Conservation (phyloP, 192 early-diverging fungal species). For the Coemansia javaensis region DNA sequence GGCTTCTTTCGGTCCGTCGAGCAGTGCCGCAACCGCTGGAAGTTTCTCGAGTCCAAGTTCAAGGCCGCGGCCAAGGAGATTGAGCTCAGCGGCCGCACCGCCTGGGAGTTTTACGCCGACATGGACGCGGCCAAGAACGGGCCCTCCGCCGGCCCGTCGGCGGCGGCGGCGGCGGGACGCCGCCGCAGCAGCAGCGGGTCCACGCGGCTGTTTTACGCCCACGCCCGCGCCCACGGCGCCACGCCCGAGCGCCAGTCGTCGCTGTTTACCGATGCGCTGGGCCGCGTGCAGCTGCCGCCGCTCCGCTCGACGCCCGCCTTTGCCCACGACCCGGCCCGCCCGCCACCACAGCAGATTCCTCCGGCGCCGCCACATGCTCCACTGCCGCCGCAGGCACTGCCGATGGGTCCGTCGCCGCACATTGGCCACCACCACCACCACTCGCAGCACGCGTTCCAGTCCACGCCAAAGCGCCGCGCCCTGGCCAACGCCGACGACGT, state of each 20-base stretch:
- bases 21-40: constrained; percentile 52
- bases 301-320: constrained; percentile 18
- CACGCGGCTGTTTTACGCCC: no score
- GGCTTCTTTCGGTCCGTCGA: constrained; percentile 50
- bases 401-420: no score
- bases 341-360: neutral
- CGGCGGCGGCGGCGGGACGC: constrained; percentile 1
- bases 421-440: no score
- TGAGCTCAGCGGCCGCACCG: constrained; percentile 7
- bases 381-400: neutral
- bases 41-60: constrained; percentile 51
- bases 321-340: neutral
- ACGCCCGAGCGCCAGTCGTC: constrained; percentile 1
- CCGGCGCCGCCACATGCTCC: neutral
- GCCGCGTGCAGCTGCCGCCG: constrained; percentile 37
- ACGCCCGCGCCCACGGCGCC: no score
- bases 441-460: neutral
- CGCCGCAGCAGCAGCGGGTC: neutral
- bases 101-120: constrained; percentile 49
- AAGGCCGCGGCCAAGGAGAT: constrained; percentile 28
- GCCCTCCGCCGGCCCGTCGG: neutral
- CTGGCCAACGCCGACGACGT: neutral
- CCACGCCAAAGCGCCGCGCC: no score
- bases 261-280: constrained; percentile 25
- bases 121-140: constrained; percentile 43